Percentiles rank a stretch among this genome's conserved stretches.
phyloP scores from a whole-genome alignment of 2,329 filamentous ascomycete species.

The Pyricularia sp. region DNA sequence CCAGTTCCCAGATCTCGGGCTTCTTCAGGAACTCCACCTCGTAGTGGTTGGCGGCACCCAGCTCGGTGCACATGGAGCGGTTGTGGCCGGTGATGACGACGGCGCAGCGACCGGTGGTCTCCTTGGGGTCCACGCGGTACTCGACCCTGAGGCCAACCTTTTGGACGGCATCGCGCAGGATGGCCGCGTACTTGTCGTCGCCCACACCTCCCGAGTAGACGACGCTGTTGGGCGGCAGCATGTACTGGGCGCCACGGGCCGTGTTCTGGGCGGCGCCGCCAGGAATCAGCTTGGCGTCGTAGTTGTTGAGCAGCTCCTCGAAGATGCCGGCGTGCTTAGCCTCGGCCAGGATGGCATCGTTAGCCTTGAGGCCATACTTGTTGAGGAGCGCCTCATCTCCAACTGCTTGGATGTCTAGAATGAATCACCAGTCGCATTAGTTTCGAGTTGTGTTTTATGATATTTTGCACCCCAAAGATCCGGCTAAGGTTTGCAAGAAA shows the following conservation, averaged over 20 bases:
- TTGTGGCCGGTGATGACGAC: slow-evolving; percentile 95
- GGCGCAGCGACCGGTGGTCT: slow-evolving; percentile 85
- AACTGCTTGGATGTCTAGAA: slow-evolving; percentile 72
- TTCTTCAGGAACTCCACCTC: slow-evolving; percentile 86
- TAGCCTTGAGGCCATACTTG: slow-evolving; percentile 88
- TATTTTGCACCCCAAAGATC: background rate
- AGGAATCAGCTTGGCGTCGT: slow-evolving; percentile 85
- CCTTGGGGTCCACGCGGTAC: slow-evolving; percentile 78
- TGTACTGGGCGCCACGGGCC: slow-evolving; percentile 90
- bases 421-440: background rate
- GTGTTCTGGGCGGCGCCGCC: slow-evolving; percentile 97
- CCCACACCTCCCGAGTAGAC: slow-evolving; percentile 91
- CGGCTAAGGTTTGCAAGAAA: too few relatives aligned
- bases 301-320: slow-evolving; percentile 87
- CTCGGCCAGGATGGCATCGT: slow-evolving; percentile 95
- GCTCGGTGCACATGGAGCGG: slow-evolving; percentile 86
- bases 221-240: slow-evolving; percentile 78
- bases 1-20: slow-evolving; percentile 82
- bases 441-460: background rate
- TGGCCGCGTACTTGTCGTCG: slow-evolving; percentile 89
- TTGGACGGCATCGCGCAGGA: slow-evolving; percentile 73
- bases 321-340: slow-evolving; percentile 81
- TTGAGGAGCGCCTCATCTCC: slow-evolving; percentile 75
- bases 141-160: slow-evolving; percentile 83
- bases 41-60: slow-evolving; percentile 95